A percentile compares a stretch with the other conserved stretches of the same genome.
Evolutionary conservation across 1,139 yeast species (phyloP).

Genomic region (Taphrina deformans): DNA sequence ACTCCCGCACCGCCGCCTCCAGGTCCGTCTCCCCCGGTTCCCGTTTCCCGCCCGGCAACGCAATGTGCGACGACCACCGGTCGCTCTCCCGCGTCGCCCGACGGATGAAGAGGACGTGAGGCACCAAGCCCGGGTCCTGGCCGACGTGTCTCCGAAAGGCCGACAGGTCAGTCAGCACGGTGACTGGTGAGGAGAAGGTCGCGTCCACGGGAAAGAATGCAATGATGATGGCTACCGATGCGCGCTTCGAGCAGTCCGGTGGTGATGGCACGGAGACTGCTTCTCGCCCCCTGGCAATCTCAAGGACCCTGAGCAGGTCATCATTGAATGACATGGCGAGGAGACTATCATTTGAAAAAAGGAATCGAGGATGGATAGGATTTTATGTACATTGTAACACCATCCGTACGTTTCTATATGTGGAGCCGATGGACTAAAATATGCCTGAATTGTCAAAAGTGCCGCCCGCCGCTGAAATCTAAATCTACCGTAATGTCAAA

Average conservation of each 20-base stretch:
- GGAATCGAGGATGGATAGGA: not conserved
- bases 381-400: not conserved
- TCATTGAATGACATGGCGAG: not conserved
- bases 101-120: conserved; percentile 48
- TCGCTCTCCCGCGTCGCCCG: conserved; percentile 46
- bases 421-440: not conserved
- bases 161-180: not conserved
- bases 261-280: not conserved
- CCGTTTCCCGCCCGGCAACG: conserved; percentile 49
- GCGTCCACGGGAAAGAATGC: not conserved
- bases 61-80: conserved; percentile 51
- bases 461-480: not conserved
- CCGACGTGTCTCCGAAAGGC: not conserved
- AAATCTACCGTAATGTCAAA: not conserved
- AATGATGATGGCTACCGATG: conserved; percentile 6
- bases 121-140: not conserved
- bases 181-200: not conserved
- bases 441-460: too few species aligned
- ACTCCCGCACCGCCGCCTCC: conserved; percentile 47
- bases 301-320: not conserved
- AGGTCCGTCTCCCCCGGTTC: conserved; percentile 45
- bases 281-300: not conserved
- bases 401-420: not conserved
- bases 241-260: not conserved
- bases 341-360: not conserved